Evolutionary conservation across 2,329 filamentous ascomycete genomes (phyloP).

Genomic region (Neonectria punicea): DNA sequence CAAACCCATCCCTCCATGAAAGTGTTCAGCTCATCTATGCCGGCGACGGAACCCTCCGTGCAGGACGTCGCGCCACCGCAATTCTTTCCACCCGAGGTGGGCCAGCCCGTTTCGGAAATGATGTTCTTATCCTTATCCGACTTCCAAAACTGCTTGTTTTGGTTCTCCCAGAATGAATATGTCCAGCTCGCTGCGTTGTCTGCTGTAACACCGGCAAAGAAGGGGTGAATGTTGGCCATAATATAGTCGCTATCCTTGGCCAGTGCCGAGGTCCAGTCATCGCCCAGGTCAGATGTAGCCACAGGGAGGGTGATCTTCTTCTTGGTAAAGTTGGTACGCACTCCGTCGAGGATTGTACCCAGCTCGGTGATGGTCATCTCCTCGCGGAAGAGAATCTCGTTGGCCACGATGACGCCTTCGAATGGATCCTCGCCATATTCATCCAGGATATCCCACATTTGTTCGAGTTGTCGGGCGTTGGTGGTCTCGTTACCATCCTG

Average conservation of each 20-base stretch:
- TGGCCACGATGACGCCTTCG: constrained; percentile 83
- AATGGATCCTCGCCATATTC: constrained; percentile 75
- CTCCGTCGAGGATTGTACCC: constrained; percentile 70
- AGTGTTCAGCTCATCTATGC: constrained; percentile 82
- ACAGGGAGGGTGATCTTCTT: constrained; percentile 78
- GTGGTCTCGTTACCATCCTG: constrained; percentile 86
- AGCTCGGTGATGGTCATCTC: constrained; percentile 75
- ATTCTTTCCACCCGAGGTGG: constrained; percentile 80
- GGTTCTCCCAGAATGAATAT: constrained; percentile 78
- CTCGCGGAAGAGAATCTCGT: constrained; percentile 82
- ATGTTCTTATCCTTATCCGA: constrained; percentile 73
- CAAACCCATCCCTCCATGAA: constrained; percentile 91
- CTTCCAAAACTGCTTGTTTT: constrained; percentile 75
- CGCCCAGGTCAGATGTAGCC: constrained; percentile 88
- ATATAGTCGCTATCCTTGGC: constrained; percentile 81
- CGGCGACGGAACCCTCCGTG: constrained; percentile 76
- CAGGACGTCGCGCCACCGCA: constrained; percentile 72
- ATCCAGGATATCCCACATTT: constrained; percentile 88
- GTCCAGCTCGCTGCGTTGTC: constrained; percentile 82
- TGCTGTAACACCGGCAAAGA: constrained; percentile 84
- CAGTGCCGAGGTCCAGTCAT: constrained; percentile 82
- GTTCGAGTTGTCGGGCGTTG: constrained; percentile 80
- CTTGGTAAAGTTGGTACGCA: constrained; percentile 77
- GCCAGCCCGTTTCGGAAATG: constrained; percentile 94
- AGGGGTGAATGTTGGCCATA: constrained; percentile 97